These are phyloP conservation scores for Asterophora lycoperdoides DNA, from an alignment of 768 basidiomycete genomes.

Conservation along the genomic window DNA sequence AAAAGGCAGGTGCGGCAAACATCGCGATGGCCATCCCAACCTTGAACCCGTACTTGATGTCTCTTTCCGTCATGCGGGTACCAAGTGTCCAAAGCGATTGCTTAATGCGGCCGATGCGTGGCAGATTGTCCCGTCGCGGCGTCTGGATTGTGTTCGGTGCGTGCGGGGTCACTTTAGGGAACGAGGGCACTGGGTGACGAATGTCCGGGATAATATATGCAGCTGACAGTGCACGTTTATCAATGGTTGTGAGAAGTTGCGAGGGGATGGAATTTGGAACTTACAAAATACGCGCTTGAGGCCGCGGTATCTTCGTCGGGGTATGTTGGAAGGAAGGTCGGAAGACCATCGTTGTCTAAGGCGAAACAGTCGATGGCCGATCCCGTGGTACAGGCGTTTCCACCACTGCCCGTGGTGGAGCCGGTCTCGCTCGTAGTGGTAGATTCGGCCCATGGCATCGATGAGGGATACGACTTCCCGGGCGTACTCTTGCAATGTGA, in stretches of 20 bases:
- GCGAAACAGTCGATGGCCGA: slow-evolving; percentile 7
- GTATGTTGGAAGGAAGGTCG: neutral
- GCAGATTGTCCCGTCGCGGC: slow-evolving; percentile 57
- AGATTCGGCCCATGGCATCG: slow-evolving; percentile 80
- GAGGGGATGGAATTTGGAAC: neutral
- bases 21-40: slow-evolving; percentile 79
- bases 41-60: slow-evolving; percentile 86
- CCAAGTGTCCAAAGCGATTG: slow-evolving; percentile 74
- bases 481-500: slow-evolving; percentile 93
- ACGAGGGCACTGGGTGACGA: slow-evolving; percentile 53
- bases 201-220: slow-evolving; percentile 49
- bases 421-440: slow-evolving; percentile 56
- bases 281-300: slow-evolving; percentile 38
- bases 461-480: slow-evolving; percentile 77
- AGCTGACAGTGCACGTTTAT: slow-evolving; percentile 28
- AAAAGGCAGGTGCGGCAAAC: slow-evolving; percentile 85
- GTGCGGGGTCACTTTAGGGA: slow-evolving; percentile 79
- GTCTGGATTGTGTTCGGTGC: slow-evolving; percentile 85
- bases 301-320: slow-evolving; percentile 1
- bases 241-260: too few relatives aligned
- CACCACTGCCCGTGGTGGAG: slow-evolving; percentile 34
- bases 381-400: slow-evolving; percentile 28
- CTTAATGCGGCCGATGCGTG: slow-evolving; percentile 56
- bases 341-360: neutral
- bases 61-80: slow-evolving; percentile 58